These are phyloP conservation scores for Vaccinium vitisidaea DNA, from an alignment of 148 eudicot genomes.

Conservation along the genomic window DNA sequence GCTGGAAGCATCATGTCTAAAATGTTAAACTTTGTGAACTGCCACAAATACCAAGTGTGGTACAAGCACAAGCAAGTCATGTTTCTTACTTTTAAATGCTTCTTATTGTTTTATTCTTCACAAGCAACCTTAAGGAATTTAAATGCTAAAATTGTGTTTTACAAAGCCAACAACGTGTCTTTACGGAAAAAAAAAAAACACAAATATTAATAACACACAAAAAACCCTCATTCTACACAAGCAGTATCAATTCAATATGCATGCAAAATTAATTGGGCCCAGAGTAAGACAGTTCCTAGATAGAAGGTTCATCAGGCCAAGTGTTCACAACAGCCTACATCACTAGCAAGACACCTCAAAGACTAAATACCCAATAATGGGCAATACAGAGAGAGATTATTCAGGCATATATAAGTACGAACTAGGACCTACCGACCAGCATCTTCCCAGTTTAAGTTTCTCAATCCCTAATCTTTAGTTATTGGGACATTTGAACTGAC, in stretches of 20 bases:
- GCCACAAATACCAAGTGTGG: not conserved
- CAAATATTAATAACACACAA: not conserved
- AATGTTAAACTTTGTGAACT: not conserved
- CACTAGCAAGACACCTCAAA: not conserved
- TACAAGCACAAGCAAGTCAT: not conserved
- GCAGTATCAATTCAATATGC: not conserved
- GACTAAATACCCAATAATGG: not conserved
- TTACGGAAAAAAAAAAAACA: not conserved
- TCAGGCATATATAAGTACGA: not conserved
- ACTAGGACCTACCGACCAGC: not conserved
- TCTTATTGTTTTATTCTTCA: not conserved
- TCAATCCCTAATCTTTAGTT: not conserved
- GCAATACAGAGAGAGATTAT: not conserved
- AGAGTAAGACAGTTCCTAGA: not conserved
- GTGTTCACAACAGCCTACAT: not conserved
- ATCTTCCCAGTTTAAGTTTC: not conserved
- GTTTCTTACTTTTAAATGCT: conserved; percentile 1
- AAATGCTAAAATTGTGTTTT: not conserved
- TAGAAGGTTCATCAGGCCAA: not conserved
- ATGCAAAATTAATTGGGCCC: conserved; percentile 8
- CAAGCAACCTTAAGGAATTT: not conserved
- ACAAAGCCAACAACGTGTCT: not conserved
- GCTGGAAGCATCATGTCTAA: not conserved
- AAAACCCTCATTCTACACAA: not conserved
- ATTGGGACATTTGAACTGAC: not conserved